Percentiles rank a stretch among this genome's conserved stretches.
phyloP scores from a whole-genome alignment of 2,329 filamentous ascomycete species.

The Phyllosticta paracitricarpa region DNA sequence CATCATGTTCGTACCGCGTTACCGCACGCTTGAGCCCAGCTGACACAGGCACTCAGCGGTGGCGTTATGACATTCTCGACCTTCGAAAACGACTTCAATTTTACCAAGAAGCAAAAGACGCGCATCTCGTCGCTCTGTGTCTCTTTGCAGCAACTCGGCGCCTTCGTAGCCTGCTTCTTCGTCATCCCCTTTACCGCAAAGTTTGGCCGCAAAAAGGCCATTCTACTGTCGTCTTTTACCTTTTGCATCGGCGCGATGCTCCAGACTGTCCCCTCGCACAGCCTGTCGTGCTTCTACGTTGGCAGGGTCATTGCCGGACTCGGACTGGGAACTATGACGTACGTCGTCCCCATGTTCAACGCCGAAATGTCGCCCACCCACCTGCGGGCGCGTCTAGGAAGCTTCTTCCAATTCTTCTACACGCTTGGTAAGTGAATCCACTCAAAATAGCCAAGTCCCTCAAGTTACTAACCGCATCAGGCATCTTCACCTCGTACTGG shows the following conservation, averaged over 20 bases:
- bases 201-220: slow-evolving; percentile 35
- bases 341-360: slow-evolving; percentile 38
- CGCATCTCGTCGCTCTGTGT: slow-evolving; percentile 39
- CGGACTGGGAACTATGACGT: slow-evolving; percentile 30
- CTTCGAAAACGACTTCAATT: slow-evolving; percentile 35
- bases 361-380: slow-evolving; percentile 39
- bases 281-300: slow-evolving; percentile 29
- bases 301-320: slow-evolving; percentile 56
- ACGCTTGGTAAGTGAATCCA: slow-evolving; percentile 27
- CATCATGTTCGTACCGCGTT: slow-evolving; percentile 4
- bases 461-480: background rate
- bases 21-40: background rate
- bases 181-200: slow-evolving; percentile 40
- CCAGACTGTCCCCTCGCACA: slow-evolving; percentile 39
- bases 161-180: slow-evolving; percentile 42
- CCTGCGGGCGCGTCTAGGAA: slow-evolving; percentile 32
- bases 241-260: slow-evolving; percentile 34
- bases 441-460: background rate
- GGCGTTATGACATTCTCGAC: slow-evolving; percentile 36
- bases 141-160: slow-evolving; percentile 43
- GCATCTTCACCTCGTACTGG: slow-evolving; percentile 44
- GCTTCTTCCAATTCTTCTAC: slow-evolving; percentile 44
- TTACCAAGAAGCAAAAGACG: slow-evolving; percentile 29
- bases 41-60: slow-evolving; percentile 17
- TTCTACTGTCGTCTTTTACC: slow-evolving; percentile 36